Base-by-base conservation (phyloP, 2,329 filamentous ascomycete genomes). In the Clarireedia monteithiana region DNA sequence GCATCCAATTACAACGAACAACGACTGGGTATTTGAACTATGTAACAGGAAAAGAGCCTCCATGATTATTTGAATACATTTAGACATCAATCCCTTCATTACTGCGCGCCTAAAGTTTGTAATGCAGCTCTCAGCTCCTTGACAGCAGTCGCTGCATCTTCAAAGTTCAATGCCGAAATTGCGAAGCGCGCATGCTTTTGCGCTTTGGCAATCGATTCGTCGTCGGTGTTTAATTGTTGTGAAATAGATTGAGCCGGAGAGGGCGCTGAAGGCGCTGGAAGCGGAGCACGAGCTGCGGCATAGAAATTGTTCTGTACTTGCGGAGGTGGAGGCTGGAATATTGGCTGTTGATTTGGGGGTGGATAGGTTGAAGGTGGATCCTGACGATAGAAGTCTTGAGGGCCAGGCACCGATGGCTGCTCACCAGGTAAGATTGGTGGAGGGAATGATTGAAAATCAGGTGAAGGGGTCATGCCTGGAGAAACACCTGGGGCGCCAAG, bases 161-260 rank as follows among this genome's bases (percentile, higher is more conserved):
- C 94, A 71, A 99, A 99, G 66, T 96, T 96, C 48, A 99, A 74
- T 0, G 94, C 94, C 10, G 91, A 96, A 44, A 97, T 95, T 0
- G 94, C 94, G 89, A 90, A 99, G 66, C 90, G 91, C 2, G 92
- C 91, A 73, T 97, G 94, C 69, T 97, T 99, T 70, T 96, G 91
- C 4, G 94, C 92, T 64, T 85, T 81, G 38, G 82, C 75, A 38
- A 96, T 86, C 0, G 86, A 77, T 58, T 78, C 75, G 61, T 91
- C 86, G 60, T 96, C 89, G 10, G 72, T 75, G 4, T 72, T 75
- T 53, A 86, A 79, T 5, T 76, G 59, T 5, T 57, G 58, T 44
- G 59, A 53, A 26, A 54, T 50, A 9, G 56, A 44, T 38, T 55
- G 53, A 36, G 65, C 66, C 7, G 46, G 54, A 27, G 53, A 48